A percentile compares a stretch with the other conserved stretches of the same genome.
These are phyloP conservation scores for Epichloe sibirici DNA, from an alignment of 2,329 filamentous ascomycete species.

Conservation along the genomic window DNA sequence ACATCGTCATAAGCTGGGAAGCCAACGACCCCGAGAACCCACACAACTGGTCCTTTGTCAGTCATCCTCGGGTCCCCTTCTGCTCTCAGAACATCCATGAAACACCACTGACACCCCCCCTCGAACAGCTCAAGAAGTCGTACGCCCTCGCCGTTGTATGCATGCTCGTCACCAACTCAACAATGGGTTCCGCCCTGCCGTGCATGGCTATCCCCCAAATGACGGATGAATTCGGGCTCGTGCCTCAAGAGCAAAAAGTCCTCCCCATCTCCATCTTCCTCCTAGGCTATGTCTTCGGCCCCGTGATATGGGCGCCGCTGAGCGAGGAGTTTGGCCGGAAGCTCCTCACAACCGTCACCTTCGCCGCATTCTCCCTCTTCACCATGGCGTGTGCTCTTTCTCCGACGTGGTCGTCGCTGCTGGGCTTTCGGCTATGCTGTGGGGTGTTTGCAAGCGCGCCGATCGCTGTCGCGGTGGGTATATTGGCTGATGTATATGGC, in stretches of 20 bases:
- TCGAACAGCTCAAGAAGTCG: constrained; percentile 37
- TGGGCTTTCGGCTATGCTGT: constrained; percentile 42
- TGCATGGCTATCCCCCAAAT: constrained; percentile 50
- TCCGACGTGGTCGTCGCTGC: constrained; percentile 37
- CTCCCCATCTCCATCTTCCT: constrained; percentile 52
- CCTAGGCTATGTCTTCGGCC: constrained; percentile 49
- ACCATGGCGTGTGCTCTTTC: constrained; percentile 44
- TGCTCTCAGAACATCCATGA: neutral
- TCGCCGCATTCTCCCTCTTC: constrained; percentile 35
- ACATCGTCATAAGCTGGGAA: constrained; percentile 32
- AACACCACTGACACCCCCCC: neutral
- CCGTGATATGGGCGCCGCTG: constrained; percentile 50
- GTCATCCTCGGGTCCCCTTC: neutral
- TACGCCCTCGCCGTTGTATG: constrained; percentile 42
- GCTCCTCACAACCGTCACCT: constrained; percentile 31
- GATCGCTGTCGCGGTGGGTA: constrained; percentile 49
- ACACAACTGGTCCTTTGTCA: constrained; percentile 36
- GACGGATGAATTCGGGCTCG: constrained; percentile 42
- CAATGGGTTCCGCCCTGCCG: constrained; percentile 52
- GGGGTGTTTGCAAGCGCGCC: constrained; percentile 45
- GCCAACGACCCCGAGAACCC: constrained; percentile 38
- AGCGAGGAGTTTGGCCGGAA: constrained; percentile 52
- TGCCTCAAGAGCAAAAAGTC: constrained; percentile 31
- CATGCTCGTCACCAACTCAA: constrained; percentile 53
- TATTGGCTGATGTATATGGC: constrained; percentile 55